phyloP scores from a whole-genome alignment of 2,329 filamentous ascomycete genomes.

The Sclerotinia subarctica region DNA sequence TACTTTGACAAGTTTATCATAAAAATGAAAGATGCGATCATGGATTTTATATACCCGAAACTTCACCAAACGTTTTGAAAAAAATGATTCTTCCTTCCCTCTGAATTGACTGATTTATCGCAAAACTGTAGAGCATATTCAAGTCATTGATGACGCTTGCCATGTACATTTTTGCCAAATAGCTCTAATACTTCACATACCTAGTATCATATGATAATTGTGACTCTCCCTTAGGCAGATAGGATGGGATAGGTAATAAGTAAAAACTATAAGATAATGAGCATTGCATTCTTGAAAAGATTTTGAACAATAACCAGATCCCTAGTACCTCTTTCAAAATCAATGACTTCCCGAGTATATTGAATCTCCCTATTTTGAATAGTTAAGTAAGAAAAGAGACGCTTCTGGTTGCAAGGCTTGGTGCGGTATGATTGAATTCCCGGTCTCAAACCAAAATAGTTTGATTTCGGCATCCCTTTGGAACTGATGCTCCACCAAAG shows the following conservation, averaged over 20 bases:
- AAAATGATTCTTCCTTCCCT: background rate
- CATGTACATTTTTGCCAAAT: background rate
- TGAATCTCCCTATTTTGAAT: background rate
- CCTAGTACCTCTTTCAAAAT: background rate
- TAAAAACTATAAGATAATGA: background rate
- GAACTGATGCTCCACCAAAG: background rate
- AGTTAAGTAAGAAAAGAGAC: too few species aligned
- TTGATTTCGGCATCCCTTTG: background rate
- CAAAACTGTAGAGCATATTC: background rate
- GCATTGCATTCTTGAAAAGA: background rate
- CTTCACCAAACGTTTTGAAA: background rate
- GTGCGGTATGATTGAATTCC: background rate
- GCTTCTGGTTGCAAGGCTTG: background rate
- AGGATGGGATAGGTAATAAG: background rate
- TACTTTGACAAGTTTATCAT: background rate
- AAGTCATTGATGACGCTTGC: background rate
- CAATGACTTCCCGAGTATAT: background rate
- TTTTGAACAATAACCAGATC: background rate
- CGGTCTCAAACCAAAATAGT: background rate
- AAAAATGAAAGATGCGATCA: background rate
- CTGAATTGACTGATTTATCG: background rate
- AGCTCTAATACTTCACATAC: background rate
- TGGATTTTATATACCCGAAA: background rate
- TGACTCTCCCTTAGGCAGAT: too few species aligned
- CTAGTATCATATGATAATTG: background rate